Base-by-base conservation (phyloP, 176 grass and related monocot genomes). In the Pharus latifolius region DNA sequence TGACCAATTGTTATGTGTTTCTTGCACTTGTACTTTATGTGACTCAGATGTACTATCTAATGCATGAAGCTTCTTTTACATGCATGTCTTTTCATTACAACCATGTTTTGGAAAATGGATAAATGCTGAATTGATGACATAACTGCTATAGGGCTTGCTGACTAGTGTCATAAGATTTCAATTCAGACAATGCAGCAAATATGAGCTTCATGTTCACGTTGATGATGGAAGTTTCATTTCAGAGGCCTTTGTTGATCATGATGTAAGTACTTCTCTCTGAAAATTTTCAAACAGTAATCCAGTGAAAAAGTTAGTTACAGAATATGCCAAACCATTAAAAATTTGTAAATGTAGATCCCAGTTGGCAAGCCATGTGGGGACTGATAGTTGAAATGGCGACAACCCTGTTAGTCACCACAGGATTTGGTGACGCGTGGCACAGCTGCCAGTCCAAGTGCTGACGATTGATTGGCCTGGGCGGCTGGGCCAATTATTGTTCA, bases 141-240 rank as follows among this genome's bases (percentile, higher is more conserved):
- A 57, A 73, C 33, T 84, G 42, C 17, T 63, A 33, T 80, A 97
- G 94, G 91, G 89, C 47, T 53, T 97, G 64, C 78, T 97, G 37
- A 92, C 83, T 40, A 80, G 78, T 28, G 83, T 97, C 31, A 92
- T 80, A 70, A 57, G 51, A 35, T 92, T 92, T 56, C 67, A 82
- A 40, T 92, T 69, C 59, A 87, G 47, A 72, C 28, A 59, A 42
- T 14, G 76, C 54, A 79, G 52, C 2, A 65, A 73, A 66, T 97
- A 84, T 49, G 86, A 97, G 42, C 94, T 97, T 51, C 24, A 63
- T 49, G 84, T 87, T 40, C 90, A 82, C 48, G 78, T 97, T 19
- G 94, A 92, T 79, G 94, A 97, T 78, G 89, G 94, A 13, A 97
- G 94, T 78, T 84, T 80, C 35, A 97, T 97, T 83, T 90, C 86